Evolutionary conservation across 225 moss, liverwort and hornwort genomes (phyloP), one percentile per base, ranked within the genome.

Genomic region (Climacium dendroides): DNA sequence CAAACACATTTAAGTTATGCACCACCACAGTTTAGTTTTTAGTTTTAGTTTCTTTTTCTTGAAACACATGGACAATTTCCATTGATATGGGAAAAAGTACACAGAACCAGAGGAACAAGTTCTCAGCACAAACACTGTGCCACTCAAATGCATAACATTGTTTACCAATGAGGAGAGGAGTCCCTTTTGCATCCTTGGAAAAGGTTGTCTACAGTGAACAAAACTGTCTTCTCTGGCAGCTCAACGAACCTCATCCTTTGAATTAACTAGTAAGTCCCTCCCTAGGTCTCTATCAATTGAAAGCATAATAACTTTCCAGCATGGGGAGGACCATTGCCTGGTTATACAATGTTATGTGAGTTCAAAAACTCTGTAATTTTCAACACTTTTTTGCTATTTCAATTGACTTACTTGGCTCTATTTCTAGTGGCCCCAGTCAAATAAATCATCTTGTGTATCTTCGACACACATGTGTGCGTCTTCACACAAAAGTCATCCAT

Each of bases 231-330:
- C 0, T 69, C 0, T 24, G 23, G 1, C 25, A 39, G 8, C 14
- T 39, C 1, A 24, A 3, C 69, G 39, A 69, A 69, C 39, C 4
- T 10, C 39, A 69, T 13, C 24, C 39, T 7, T 39, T 7, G 4
- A 39, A 24, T 39, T 69, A 39, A 69, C 4, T 69, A 5, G 6
- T n/a, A 37, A 67, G 7, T 22, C 3, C 13, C 13, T 22, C 3
- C 59, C 1, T 1, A 24, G 0, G 4, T 13, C 24, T 69, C 24
- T 24, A 14, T 0, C 13, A n/a, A n/a, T n/a, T n/a, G n/a, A 69
- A 69, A 39, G 4, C 24, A 39, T 24, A 13, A 67, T 6, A 37
- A 7, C 24, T 39, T 69, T 7, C 1, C 7, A 24, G 4, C 7
- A 19, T 22, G 6, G 52, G 20, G 23, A 67, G 4, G 39, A 69